These are phyloP conservation scores for Omphalotus olearius DNA, from an alignment of 1,284 basidiomycete species.

Conservation along the genomic window DNA sequence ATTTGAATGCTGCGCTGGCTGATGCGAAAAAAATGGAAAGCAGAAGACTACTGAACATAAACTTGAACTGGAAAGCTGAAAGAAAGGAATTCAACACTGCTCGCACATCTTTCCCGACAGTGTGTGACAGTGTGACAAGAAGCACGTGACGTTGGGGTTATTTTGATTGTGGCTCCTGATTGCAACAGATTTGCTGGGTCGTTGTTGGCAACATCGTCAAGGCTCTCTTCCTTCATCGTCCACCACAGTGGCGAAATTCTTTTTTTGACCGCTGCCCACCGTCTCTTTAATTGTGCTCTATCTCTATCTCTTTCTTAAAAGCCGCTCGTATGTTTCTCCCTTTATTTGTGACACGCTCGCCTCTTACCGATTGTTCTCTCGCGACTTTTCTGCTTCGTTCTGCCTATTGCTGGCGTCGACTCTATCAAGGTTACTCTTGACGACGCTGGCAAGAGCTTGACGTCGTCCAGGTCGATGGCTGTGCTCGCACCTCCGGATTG, in stretches of 20 bases:
- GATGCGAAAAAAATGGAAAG: too few species aligned
- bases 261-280: constrained; percentile 7
- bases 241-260: constrained; percentile 15
- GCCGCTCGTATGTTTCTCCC: constrained; percentile 8
- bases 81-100: too few species aligned
- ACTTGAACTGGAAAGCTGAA: too few species aligned
- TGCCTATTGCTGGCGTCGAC: too few species aligned
- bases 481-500: constrained; percentile 72
- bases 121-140: too few species aligned
- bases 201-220: constrained; percentile 24
- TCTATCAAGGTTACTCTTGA: constrained; percentile 1
- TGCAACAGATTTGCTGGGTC: constrained; percentile 14
- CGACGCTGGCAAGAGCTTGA: constrained; percentile 6
- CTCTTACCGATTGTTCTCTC: constrained; percentile 4
- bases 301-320: constrained; percentile 9
- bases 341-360: constrained; percentile 4
- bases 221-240: constrained; percentile 17
- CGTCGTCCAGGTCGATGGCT: constrained; percentile 55
- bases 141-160: constrained; percentile 10
- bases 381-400: neutral
- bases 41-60: too few species aligned
- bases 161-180: constrained; percentile 12
- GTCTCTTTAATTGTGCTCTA: constrained; percentile 12
- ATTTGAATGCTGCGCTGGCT: too few species aligned
- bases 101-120: too few species aligned